phyloP scores from a whole-genome alignment of 441 rosid genomes.

The Capsella rubella region DNA sequence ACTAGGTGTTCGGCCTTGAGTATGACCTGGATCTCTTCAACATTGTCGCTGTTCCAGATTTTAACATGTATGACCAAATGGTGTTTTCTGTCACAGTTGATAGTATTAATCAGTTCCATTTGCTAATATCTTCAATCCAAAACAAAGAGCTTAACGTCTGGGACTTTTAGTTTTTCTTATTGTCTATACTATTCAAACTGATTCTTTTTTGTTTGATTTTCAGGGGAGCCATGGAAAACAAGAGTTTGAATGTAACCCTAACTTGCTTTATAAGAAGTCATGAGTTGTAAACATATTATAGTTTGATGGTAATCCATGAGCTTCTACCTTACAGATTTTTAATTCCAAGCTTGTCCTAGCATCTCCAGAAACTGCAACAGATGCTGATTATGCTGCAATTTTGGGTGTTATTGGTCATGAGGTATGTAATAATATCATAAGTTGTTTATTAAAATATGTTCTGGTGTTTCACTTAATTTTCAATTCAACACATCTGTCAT shows the following conservation, averaged over 20 bases:
- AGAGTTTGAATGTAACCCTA: conserved; percentile 85
- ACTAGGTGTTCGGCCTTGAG: conserved; percentile 96
- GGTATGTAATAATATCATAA: conserved; percentile 54
- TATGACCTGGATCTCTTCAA: conserved; percentile 99
- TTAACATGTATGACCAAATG: conserved; percentile 76
- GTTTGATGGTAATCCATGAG: conserved; percentile 32
- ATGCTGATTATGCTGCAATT: conserved; percentile 95
- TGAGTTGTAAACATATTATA: not conserved
- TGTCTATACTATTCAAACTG: conserved; percentile 24
- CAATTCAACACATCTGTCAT: conserved; percentile 42
- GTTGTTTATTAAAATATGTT: conserved; percentile 7
- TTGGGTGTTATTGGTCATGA: conserved; percentile 97
- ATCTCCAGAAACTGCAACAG: conserved; percentile 97
- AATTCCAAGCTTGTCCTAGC: conserved; percentile 98
- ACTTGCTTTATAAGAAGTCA: conserved; percentile 20
- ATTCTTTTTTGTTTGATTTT: conserved; percentile 36
- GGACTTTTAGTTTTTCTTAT: conserved; percentile 26
- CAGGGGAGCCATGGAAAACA: conserved; percentile 99
- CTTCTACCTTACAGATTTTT: conserved; percentile 69
- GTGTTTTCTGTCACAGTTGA: conserved; percentile 12
- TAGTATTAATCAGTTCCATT: conserved; percentile 1
- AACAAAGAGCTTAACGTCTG: conserved; percentile 1
- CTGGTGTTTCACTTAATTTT: conserved; percentile 25
- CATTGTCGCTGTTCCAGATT: conserved; percentile 95
- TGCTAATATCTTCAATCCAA: not conserved